Conservation (phyloP, 1,284 basidiomycete species). For the Sporisorium graminicola region DNA sequence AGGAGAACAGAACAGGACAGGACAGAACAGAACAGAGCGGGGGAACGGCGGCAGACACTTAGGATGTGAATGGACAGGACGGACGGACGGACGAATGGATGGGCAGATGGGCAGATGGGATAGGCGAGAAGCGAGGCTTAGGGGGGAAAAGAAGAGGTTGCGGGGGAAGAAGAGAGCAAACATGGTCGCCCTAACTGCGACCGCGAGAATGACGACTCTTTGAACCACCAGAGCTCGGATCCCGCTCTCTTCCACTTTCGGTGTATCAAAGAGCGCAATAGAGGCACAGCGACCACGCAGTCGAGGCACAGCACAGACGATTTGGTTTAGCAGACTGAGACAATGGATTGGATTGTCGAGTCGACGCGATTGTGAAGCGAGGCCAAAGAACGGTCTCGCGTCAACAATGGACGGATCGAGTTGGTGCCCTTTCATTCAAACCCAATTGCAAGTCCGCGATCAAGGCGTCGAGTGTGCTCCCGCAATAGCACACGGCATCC, state of each 20-base stretch:
- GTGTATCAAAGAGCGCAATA: too few relatives aligned
- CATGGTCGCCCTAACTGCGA: too few relatives aligned
- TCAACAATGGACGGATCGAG: not conserved
- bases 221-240: too few relatives aligned
- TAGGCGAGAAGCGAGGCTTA: not conserved
- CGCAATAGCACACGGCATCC: too few relatives aligned
- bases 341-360: not conserved
- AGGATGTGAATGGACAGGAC: not conserved
- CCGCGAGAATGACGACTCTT: slow-evolving; percentile 1
- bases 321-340: too few relatives aligned
- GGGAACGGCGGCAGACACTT: not conserved
- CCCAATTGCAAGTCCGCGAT: slow-evolving; percentile 7
- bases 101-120: not conserved
- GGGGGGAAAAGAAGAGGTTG: too few relatives aligned
- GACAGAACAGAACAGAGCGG: not conserved
- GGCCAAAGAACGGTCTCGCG: too few relatives aligned
- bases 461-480: not conserved
- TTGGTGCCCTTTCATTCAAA: not conserved
- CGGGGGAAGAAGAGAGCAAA: not conserved
- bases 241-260: too few relatives aligned
- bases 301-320: not conserved
- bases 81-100: not conserved
- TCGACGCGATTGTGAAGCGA: not conserved
- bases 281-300: too few relatives aligned
- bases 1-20: too few relatives aligned